Percentiles rank a stretch among this genome's conserved stretches.
Conservation (phyloP, 2,329 filamentous ascomycete species). For the Trichoderma atroviride region DNA sequence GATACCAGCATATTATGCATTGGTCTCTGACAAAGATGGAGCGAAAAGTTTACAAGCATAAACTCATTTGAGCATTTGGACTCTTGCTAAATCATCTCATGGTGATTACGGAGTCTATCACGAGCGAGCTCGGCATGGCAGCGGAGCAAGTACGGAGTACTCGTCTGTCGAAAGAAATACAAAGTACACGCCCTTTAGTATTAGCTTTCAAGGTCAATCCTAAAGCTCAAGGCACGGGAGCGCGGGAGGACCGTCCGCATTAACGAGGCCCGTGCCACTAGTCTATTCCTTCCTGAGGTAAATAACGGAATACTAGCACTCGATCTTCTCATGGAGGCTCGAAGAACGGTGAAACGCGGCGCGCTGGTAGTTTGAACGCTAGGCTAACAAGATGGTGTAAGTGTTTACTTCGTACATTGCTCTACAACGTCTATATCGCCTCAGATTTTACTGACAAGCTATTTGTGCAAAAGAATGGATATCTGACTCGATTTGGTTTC, state of each 20-base stretch:
- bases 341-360: not conserved
- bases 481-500: not conserved
- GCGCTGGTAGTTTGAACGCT: constrained; percentile 10
- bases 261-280: constrained; percentile 20
- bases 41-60: not conserved
- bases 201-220: not conserved
- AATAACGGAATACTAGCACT: constrained; percentile 6
- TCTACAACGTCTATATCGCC: not conserved
- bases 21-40: not conserved
- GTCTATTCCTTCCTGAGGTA: constrained; percentile 5
- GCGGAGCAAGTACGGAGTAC: not conserved
- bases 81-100: not conserved
- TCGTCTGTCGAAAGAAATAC: not conserved
- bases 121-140: not conserved
- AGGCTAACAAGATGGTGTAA: not conserved
- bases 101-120: not conserved
- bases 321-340: not conserved
- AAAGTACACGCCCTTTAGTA: not conserved
- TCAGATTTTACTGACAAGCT: not conserved
- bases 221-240: constrained; percentile 26
- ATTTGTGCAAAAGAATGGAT: not conserved
- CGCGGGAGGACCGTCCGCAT: constrained; percentile 27
- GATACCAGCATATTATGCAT: constrained; percentile 9
- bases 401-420: not conserved
- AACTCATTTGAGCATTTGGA: not conserved